Evolutionary conservation across 108 stramenopile species (phyloP).

Genomic region (Skeletonema menzelii): DNA sequence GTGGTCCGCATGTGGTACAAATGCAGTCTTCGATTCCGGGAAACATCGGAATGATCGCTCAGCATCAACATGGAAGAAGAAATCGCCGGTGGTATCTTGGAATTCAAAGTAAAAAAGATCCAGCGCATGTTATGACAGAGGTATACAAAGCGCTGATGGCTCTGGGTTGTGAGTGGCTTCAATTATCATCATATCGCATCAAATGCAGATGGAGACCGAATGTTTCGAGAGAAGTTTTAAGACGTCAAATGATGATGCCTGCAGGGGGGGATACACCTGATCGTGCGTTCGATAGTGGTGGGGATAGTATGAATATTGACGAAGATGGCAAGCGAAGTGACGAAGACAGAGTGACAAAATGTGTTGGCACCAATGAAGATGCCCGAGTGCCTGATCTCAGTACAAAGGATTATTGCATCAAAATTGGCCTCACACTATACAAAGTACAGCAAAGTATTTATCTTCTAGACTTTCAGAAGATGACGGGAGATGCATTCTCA

Average conservation of each 20-base stretch:
- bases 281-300: slow-evolving; percentile 53
- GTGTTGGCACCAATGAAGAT: slow-evolving; percentile 62
- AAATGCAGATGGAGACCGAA: slow-evolving; percentile 96
- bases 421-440: slow-evolving; percentile 95
- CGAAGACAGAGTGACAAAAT: slow-evolving; percentile 57
- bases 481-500: slow-evolving; percentile 96
- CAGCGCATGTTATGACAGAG: slow-evolving; percentile 99
- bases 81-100: slow-evolving; percentile 98
- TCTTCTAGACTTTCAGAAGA: slow-evolving; percentile 96
- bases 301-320: slow-evolving; percentile 49
- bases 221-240: slow-evolving; percentile 32
- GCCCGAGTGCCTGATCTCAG: slow-evolving; percentile 80
- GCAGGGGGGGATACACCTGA: slow-evolving; percentile 66
- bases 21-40: slow-evolving; percentile 91
- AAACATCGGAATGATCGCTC: slow-evolving; percentile 91
- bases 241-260: slow-evolving; percentile 49
- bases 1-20: slow-evolving; percentile 72
- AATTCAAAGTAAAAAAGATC: slow-evolving; percentile 98
- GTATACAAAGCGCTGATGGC: slow-evolving; percentile 97
- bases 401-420: slow-evolving; percentile 86
- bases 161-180: slow-evolving; percentile 95
- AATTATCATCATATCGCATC: slow-evolving; percentile 91
- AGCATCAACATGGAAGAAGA: slow-evolving; percentile 86
- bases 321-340: slow-evolving; percentile 39
- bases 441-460: slow-evolving; percentile 99